Base-by-base conservation (phyloP, 2,329 filamentous ascomycete genomes). In the Fonsecaea multimorphosa region DNA sequence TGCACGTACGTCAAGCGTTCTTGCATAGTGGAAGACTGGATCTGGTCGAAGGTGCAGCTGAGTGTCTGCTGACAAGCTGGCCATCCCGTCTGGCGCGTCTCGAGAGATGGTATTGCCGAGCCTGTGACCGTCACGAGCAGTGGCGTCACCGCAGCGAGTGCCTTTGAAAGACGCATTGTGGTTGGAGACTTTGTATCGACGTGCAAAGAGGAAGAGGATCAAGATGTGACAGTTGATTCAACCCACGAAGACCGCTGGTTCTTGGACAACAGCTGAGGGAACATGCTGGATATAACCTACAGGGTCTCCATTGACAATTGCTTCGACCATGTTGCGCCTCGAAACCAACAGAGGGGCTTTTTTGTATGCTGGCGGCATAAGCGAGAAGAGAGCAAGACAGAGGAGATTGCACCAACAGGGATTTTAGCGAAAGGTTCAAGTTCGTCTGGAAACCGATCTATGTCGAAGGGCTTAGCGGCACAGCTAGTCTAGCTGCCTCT, bases 1-100 rank as follows among this genome's bases (percentile, higher is more conserved):
- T 68, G 67, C 22, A 73, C 54, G 58, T 68, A 73, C 19, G 70
- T 55, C 32, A 73, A 57, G n/a, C 72, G 72, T 54, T 67, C 60
- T 19, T 56, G 38, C 44, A 72, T 68, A 58, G 59, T 64, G 63
- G 68, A 71, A 27, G 63, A 19, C 54, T 73, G 64, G 59, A 74
- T 72, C 40, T 74, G 31, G 16, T 58, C 52, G 19, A 73, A 63
- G 14, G 71, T 65, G 58, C 72, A 74, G 56, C 64, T 62, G 38
- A 74, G 68, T 9, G 14, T 46, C 49, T 38, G 54, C 38, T 57
- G 54, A 19, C 54, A 57, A 27, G 54, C 54, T 7, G 54, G 54
- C 54, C 54, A 57, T 38, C 54, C 54, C 16, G 54, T 24, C 11
- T 57, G 54, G 34, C 54, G 54, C 16, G 54, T 40, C 22, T 40